phyloP scores from a whole-genome alignment of 2,329 filamentous ascomycete genomes.

The Alternaria gaisen region DNA sequence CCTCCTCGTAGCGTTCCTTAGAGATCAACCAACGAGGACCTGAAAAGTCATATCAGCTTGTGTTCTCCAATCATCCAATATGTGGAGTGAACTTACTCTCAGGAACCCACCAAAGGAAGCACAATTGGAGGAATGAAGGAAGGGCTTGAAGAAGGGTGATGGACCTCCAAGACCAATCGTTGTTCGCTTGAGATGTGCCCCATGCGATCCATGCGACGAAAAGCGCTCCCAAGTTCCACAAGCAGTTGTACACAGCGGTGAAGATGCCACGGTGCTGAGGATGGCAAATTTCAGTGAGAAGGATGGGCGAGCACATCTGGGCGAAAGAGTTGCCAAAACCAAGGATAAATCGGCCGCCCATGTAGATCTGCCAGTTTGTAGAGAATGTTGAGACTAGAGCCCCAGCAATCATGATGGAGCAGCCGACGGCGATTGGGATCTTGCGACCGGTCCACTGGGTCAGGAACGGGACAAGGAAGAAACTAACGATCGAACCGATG shows the following conservation, averaged over 20 bases:
- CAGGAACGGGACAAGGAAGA: slow-evolving; percentile 47
- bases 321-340: slow-evolving; percentile 73
- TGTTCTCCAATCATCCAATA: neutral
- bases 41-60: slow-evolving; percentile 7
- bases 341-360: slow-evolving; percentile 67
- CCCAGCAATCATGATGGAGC: slow-evolving; percentile 57
- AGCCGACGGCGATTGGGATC: slow-evolving; percentile 53
- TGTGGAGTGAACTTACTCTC: slow-evolving; percentile 52
- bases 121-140: slow-evolving; percentile 64
- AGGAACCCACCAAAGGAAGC: slow-evolving; percentile 69
- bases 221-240: slow-evolving; percentile 69
- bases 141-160: slow-evolving; percentile 63
- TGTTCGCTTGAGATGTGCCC: slow-evolving; percentile 48
- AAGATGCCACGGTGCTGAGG: slow-evolving; percentile 72
- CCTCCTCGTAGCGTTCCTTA: slow-evolving; percentile 70
- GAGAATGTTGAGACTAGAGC: slow-evolving; percentile 42
- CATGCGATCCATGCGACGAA: slow-evolving; percentile 68
- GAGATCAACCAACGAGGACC: slow-evolving; percentile 66
- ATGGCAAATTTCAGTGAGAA: slow-evolving; percentile 72
- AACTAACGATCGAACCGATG: slow-evolving; percentile 52
- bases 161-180: slow-evolving; percentile 61
- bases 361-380: slow-evolving; percentile 56
- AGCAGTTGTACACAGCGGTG: slow-evolving; percentile 72
- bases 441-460: slow-evolving; percentile 57
- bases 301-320: slow-evolving; percentile 70